Base-by-base conservation (phyloP, 108 stramenopile species). In the Cyclotella sp. region DNA sequence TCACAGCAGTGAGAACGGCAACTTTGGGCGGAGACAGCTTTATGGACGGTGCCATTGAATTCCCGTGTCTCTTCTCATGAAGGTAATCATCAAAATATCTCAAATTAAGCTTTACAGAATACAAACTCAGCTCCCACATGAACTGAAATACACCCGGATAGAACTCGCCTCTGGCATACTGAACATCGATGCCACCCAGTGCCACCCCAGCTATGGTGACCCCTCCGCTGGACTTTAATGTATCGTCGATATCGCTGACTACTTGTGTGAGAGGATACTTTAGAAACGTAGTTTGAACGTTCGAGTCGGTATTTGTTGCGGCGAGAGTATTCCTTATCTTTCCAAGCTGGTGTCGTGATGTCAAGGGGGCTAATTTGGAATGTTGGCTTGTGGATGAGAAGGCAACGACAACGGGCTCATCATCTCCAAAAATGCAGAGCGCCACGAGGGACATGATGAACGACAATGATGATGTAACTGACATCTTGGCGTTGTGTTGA, bases 141-240 rank as follows among this genome's bases (percentile, higher is more conserved):
- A 98, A 97, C 67, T 97, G 90, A 58, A 95, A 96, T 9, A 94
- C 95, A 8, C 97, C 98, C 3, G 98, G 97, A 82, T 98, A 98
- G 51, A 97, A 92, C 34, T 93, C 84, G 2, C 98, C 98, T 15
- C 98, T 87, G 24, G 84, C 77, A 78, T 97, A 96, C 72, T 97
- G 98, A 6, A 90, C 87, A 79, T 98, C 98, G 52, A 98, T 92
- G 1, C 98, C 98, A 7, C 92, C 96, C 24, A 97, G 82, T 8
- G 91, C 84, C 12, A 98, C 90, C 6, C 94, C 98, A 9, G 84
- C 91, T 24, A 97, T 81, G 24, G 87, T 90, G 41, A 95, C 86
- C 16, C 96, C 96, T 27, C 98, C 98, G 47, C 87, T 89, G 63
- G 91, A 92, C 69, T 97, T 97, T 30, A 98, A 72, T 0, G 98